Evolutionary conservation across 2,329 filamentous ascomycete genomes (phyloP).

Genomic region (Ceratocystis cacaofunesta): DNA sequence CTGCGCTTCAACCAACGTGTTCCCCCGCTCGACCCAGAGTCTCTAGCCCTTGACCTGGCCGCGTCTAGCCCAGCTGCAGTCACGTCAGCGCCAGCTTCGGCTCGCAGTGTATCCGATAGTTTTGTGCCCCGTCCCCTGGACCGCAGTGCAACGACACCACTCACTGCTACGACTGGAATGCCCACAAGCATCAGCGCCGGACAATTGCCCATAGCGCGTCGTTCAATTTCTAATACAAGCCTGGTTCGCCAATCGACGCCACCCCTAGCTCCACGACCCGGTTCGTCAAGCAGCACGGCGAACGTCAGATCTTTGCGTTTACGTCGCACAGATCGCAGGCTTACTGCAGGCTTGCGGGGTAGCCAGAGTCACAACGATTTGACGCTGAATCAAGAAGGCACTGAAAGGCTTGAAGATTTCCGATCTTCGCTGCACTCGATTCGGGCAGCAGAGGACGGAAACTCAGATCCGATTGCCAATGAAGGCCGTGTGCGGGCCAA

Average conservation of each 20-base stretch:
- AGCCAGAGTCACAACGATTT: conserved; percentile 9
- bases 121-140: conserved; percentile 14
- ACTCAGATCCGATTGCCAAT: conserved; percentile 37
- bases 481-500: conserved; percentile 71
- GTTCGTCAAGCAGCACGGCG: conserved; percentile 46
- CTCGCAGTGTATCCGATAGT: conserved; percentile 29
- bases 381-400: not conserved
- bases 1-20: conserved; percentile 6
- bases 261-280: conserved; percentile 42
- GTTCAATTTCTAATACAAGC: conserved; percentile 40
- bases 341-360: conserved; percentile 59
- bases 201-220: conserved; percentile 24
- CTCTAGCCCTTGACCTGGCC: not conserved
- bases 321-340: conserved; percentile 49
- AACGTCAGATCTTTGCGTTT: conserved; percentile 47
- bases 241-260: conserved; percentile 38
- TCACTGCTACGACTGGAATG: not conserved
- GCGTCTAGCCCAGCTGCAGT: not conserved
- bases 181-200: conserved; percentile 19
- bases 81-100: conserved; percentile 6
- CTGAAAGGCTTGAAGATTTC: not conserved
- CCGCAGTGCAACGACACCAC: conserved; percentile 6
- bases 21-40: not conserved
- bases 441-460: not conserved
- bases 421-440: not conserved